Conservation (phyloP, 2,329 filamentous ascomycete species). For the Aspergillus amoenus region DNA sequence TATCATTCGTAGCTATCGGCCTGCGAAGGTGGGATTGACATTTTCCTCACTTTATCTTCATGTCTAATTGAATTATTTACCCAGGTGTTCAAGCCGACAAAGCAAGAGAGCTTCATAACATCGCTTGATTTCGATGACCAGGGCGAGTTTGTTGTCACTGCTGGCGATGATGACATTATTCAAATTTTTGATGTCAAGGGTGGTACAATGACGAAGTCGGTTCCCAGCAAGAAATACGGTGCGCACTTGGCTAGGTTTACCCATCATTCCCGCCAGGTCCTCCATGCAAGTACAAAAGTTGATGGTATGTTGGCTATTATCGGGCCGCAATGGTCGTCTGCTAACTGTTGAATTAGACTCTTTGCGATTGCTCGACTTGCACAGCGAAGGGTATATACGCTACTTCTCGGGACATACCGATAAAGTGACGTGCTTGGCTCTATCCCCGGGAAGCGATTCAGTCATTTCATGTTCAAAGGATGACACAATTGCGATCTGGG, state of each 20-base stretch:
- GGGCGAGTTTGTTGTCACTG: conserved; percentile 86
- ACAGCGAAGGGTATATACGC: conserved; percentile 94
- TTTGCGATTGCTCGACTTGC: conserved; percentile 78
- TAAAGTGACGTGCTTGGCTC: conserved; percentile 75
- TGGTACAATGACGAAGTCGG: conserved; percentile 81
- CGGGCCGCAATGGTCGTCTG: not conserved
- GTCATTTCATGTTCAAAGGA: conserved; percentile 92
- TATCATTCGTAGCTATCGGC: conserved; percentile 73
- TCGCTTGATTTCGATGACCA: conserved; percentile 97
- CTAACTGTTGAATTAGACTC: conserved; percentile 51
- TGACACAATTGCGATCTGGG: conserved; percentile 90
- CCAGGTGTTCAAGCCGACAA: conserved; percentile 36
- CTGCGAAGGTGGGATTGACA: conserved; percentile 65
- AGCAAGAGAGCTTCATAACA: conserved; percentile 64
- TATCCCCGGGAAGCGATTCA: conserved; percentile 83
- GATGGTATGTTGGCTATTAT: conserved; percentile 59
- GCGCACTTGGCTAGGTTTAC: conserved; percentile 93
- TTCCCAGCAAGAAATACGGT: conserved; percentile 95
- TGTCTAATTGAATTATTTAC: conserved; percentile 12
- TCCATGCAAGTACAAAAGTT: conserved; percentile 94
- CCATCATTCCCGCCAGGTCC: conserved; percentile 83
- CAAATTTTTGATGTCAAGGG: conserved; percentile 94
- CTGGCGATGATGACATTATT: conserved; percentile 90
- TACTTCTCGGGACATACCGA: conserved; percentile 92
- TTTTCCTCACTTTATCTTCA: not conserved